These are phyloP conservation scores for Ceratobasidium sp. DNA, from an alignment of 1,284 basidiomycete species.

Conservation along the genomic window DNA sequence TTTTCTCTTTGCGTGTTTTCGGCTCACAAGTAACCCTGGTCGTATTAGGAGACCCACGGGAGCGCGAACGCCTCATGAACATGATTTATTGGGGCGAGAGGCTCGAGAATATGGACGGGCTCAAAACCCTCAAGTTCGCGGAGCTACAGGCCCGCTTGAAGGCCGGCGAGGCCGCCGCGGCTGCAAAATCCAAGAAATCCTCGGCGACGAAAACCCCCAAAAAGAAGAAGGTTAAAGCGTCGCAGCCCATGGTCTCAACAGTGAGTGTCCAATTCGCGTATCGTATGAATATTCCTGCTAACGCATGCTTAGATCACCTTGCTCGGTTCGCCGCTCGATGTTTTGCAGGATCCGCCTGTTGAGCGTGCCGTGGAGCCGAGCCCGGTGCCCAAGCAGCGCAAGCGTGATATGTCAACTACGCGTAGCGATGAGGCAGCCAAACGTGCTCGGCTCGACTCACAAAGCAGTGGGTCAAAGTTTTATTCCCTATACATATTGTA, in stretches of 20 bases:
- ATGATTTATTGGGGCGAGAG: too few relatives aligned
- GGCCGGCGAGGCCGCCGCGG: too few relatives aligned
- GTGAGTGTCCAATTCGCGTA: not conserved
- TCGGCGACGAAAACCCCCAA: too few relatives aligned
- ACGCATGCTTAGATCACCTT: not conserved
- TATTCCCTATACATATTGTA: not conserved
- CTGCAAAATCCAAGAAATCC: too few relatives aligned
- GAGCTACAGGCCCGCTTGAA: too few relatives aligned
- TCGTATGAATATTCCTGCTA: not conserved
- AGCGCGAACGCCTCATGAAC: too few relatives aligned
- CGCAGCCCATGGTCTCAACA: not conserved
- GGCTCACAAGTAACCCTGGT: too few relatives aligned
- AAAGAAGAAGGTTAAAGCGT: too few relatives aligned
- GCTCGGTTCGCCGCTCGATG: not conserved
- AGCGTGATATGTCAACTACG: not conserved
- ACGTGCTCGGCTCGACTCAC: not conserved
- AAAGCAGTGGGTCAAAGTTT: not conserved
- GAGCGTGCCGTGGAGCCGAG: not conserved
- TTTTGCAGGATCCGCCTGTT: not conserved
- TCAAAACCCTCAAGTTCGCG: too few relatives aligned
- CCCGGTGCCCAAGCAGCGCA: not conserved
- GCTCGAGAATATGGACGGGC: too few relatives aligned
- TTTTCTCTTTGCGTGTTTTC: too few relatives aligned
- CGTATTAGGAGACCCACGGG: too few relatives aligned
- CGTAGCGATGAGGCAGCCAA: not conserved